Base-by-base conservation (phyloP, 2,329 filamentous ascomycete species). In the Diplodia mutila region DNA sequence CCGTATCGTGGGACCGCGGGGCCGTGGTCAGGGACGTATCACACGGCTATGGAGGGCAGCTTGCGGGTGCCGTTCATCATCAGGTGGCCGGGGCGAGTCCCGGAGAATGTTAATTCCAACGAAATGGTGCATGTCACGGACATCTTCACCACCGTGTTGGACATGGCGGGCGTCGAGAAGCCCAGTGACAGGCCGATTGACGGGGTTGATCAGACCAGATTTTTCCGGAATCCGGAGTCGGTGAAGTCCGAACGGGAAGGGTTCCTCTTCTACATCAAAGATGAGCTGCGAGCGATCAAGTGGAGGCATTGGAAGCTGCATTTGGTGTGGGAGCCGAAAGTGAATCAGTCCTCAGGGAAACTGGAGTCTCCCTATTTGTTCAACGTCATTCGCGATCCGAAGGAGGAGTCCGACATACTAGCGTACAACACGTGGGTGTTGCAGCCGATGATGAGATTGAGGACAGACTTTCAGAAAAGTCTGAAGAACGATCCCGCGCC, bases 281-380 rank as follows among this genome's bases (percentile, higher is more conserved):
- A 68, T 18, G 67, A 68, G n/a, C 39, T 65, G 6, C 67, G 61
- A 18, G 67, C 67, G 4, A 46, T 65, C 32, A 68, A 68, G 29
- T 68, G 61, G 61, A 65, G 57, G n/a, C 61, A 65, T 39, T 68
- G 67, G 67, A 68, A 68, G n/a, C 61, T 68, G 27, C 67, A 65
- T 52, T 27, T 68, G 32, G 61, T 68, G 21, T 68, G 61, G 34
- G 67, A 68, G 61, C 67, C 67, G 2, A 68, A 68, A 25, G 67
- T 68, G 4, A 68, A 68, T 29, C 37, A 68, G 9, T 68, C 61
- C 1, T 59, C 61, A 6, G 61, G 67, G 9, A 66, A 66, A 39
- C 51, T 68, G n/a, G 61, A 68, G 39, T 65, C 67, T 21, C 52
- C 67, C 6, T 65, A 68, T 61, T 37, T 68, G n/a, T 68, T 68